These are phyloP conservation scores for Oryza officinalis DNA, from an alignment of 176 grass and related monocot species.

Conservation along the genomic window DNA sequence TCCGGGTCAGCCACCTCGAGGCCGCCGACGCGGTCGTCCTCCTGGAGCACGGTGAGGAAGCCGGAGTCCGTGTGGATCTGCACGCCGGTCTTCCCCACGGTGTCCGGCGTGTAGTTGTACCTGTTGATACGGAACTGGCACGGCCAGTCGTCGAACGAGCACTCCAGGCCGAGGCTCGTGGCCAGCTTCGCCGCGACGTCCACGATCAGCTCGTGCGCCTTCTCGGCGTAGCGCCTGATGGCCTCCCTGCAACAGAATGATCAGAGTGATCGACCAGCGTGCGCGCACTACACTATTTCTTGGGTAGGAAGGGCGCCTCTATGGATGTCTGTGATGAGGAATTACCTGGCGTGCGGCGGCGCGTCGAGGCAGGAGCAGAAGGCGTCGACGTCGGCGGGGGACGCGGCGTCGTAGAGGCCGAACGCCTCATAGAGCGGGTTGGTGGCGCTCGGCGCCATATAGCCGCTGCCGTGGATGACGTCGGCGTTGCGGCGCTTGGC, in stretches of 20 bases:
- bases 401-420: slow-evolving; percentile 41
- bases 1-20: slow-evolving; percentile 48
- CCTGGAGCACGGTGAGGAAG: slow-evolving; percentile 61
- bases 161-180: slow-evolving; percentile 28
- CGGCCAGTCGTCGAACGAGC: slow-evolving; percentile 48
- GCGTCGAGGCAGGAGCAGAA: slow-evolving; percentile 49
- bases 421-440: slow-evolving; percentile 74
- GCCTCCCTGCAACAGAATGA: slow-evolving; percentile 33
- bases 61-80: slow-evolving; percentile 58
- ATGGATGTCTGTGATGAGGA: background rate
- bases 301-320: too few species aligned
- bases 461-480: slow-evolving; percentile 66
- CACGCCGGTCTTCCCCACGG: slow-evolving; percentile 47
- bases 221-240: slow-evolving; percentile 34
- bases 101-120: slow-evolving; percentile 58
- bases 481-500: slow-evolving; percentile 62
- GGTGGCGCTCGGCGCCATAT: slow-evolving; percentile 46
- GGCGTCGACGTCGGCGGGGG: slow-evolving; percentile 29
- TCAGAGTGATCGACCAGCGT: background rate
- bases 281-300: background rate
- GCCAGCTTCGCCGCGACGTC: slow-evolving; percentile 46
- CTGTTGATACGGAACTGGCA: slow-evolving; percentile 68
- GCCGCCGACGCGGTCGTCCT: slow-evolving; percentile 55
- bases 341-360: slow-evolving; percentile 21
- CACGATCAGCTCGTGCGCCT: slow-evolving; percentile 33